These are phyloP conservation scores for Termitomyces titanicus DNA, from an alignment of 768 basidiomycete species.

Conservation along the genomic window DNA sequence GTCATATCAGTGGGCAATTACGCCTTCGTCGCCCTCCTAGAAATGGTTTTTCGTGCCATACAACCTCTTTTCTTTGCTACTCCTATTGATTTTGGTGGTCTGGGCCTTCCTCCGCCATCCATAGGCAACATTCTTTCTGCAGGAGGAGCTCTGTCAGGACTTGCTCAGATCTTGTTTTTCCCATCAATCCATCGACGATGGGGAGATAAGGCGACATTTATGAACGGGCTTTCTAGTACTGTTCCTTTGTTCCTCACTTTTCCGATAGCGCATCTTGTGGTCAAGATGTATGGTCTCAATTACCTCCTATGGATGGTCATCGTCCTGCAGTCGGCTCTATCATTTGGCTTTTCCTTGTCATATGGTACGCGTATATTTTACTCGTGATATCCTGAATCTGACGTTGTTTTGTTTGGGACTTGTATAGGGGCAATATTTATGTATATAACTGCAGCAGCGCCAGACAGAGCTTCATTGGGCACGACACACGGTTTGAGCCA, in stretches of 20 bases:
- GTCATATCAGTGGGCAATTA: slow-evolving; percentile 53
- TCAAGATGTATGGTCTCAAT: not conserved
- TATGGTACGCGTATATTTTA: not conserved
- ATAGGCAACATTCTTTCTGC: slow-evolving; percentile 58
- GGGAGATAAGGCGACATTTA: not conserved
- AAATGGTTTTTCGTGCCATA: slow-evolving; percentile 54
- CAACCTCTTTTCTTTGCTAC: slow-evolving; percentile 66
- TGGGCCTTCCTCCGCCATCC: slow-evolving; percentile 50
- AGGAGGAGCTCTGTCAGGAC: slow-evolving; percentile 46
- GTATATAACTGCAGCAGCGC: slow-evolving; percentile 63
- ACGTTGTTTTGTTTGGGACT: not conserved
- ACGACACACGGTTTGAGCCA: slow-evolving; percentile 57
- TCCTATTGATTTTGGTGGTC: slow-evolving; percentile 56
- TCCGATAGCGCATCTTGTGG: not conserved
- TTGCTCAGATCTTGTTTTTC: slow-evolving; percentile 44
- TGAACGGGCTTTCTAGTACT: not conserved
- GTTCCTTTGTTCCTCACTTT: slow-evolving; percentile 1
- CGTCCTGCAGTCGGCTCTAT: slow-evolving; percentile 24
- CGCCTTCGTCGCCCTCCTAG: slow-evolving; percentile 47
- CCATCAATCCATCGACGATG: slow-evolving; percentile 18
- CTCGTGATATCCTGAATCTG: not conserved
- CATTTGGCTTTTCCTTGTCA: not conserved
- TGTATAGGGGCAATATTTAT: slow-evolving; percentile 63
- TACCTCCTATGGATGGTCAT: not conserved
- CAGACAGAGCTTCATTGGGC: slow-evolving; percentile 63